phyloP scores from a whole-genome alignment of 2,329 filamentous ascomycete species.

The Hypoxylon sp. region DNA sequence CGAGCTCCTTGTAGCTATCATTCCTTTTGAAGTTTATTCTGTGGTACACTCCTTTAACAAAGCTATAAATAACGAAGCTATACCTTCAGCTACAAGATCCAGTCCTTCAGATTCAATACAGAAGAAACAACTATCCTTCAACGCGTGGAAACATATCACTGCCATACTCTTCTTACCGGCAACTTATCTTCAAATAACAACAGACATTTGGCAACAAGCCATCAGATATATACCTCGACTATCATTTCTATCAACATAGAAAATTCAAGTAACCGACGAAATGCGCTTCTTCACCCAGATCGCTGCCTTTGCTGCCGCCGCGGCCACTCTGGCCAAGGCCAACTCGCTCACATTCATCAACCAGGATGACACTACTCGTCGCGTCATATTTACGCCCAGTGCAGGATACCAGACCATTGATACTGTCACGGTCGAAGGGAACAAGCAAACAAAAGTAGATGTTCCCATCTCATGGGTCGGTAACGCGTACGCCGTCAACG shows the following conservation, averaged over 20 bases:
- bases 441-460: conserved; percentile 58
- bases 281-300: conserved; percentile 69
- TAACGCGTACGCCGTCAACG: conserved; percentile 66
- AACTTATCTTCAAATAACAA: conserved; percentile 13
- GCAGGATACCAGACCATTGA: conserved; percentile 56
- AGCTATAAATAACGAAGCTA: conserved; percentile 47
- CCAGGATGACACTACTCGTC: conserved; percentile 66
- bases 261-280: conserved; percentile 58
- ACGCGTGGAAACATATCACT: conserved; percentile 26
- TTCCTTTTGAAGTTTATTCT: conserved; percentile 44
- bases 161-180: conserved; percentile 33
- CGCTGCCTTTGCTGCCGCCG: conserved; percentile 59
- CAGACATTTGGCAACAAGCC: conserved; percentile 34
- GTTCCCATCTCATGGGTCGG: conserved; percentile 64
- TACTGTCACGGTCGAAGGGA: conserved; percentile 59
- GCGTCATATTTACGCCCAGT: conserved; percentile 66
- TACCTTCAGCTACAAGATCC: conserved; percentile 44
- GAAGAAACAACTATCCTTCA: conserved; percentile 33
- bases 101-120: conserved; percentile 33
- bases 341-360: conserved; percentile 71
- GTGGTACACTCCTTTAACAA: conserved; percentile 53
- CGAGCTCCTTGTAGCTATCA: conserved; percentile 48
- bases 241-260: conserved; percentile 42
- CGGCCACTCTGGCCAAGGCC: conserved; percentile 62
- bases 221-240: conserved; percentile 33